These are phyloP conservation scores for Micractinium conductrix DNA, from an alignment of 139 green algal species.

Conservation along the genomic window DNA sequence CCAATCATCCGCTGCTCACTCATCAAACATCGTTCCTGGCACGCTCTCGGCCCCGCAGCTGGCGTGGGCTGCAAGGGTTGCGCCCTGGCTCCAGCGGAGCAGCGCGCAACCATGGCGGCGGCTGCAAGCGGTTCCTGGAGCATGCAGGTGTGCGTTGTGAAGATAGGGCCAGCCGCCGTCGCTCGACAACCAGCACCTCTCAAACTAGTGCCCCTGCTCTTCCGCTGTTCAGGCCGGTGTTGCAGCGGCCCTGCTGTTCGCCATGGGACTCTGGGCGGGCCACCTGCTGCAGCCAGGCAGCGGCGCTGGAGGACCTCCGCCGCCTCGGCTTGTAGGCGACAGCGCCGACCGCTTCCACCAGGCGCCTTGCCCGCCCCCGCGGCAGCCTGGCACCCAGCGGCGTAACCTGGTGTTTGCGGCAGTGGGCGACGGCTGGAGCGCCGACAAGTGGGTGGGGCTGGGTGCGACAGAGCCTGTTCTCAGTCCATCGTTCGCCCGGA, in stretches of 20 bases:
- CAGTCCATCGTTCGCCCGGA: background rate
- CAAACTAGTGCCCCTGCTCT: background rate
- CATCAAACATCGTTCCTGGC: too few species aligned
- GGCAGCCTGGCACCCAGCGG: background rate
- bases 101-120: too few species aligned
- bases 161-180: background rate
- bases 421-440: slow-evolving; percentile 5
- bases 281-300: background rate
- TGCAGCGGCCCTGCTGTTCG: background rate
- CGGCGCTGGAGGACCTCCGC: background rate
- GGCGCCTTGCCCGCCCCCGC: background rate
- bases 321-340: background rate
- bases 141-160: background rate
- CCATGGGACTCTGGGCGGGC: background rate
- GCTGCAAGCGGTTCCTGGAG: background rate
- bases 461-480: background rate
- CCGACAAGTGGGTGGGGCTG: background rate
- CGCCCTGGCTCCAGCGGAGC: too few species aligned
- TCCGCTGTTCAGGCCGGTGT: background rate
- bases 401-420: slow-evolving; percentile 26
- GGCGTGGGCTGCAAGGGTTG: too few species aligned
- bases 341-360: background rate
- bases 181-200: background rate
- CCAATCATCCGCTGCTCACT: too few species aligned
- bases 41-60: too few species aligned